phyloP scores from a whole-genome alignment of 2,329 filamentous ascomycete genomes.

The Pseudogymnoascus sp. region DNA sequence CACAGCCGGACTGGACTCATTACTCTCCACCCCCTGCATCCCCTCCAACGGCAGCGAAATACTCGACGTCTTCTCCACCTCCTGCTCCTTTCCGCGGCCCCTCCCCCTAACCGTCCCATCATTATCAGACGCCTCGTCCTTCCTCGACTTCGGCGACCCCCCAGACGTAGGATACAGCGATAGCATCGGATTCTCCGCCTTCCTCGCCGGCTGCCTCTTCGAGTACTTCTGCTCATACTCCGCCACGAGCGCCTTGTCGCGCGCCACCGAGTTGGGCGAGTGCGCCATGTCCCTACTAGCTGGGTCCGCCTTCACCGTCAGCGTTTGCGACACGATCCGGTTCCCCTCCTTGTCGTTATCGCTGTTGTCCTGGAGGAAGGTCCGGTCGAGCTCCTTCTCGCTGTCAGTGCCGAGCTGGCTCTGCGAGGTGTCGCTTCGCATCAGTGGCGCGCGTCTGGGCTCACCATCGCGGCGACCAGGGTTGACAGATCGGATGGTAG shows the following conservation, averaged over 20 bases:
- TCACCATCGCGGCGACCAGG: slow-evolving; percentile 32
- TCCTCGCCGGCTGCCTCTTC: slow-evolving; percentile 12
- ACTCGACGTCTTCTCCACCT: not conserved
- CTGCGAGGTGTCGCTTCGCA: not conserved
- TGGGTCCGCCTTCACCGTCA: slow-evolving; percentile 11
- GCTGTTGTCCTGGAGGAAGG: slow-evolving; percentile 45
- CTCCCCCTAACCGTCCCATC: not conserved
- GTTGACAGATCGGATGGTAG: slow-evolving; percentile 59
- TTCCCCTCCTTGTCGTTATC: slow-evolving; percentile 38
- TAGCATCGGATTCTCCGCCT: not conserved
- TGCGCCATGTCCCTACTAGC: not conserved
- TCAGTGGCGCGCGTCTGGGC: not conserved
- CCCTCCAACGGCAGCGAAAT: not conserved
- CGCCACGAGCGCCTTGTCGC: slow-evolving; percentile 24
- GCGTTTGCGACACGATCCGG: slow-evolving; percentile 22
- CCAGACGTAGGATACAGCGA: not conserved
- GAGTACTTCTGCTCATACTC: slow-evolving; percentile 24
- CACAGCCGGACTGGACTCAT: not conserved
- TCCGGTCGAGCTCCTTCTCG: slow-evolving; percentile 30
- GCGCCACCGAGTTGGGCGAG: slow-evolving; percentile 2
- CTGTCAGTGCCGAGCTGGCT: slow-evolving; percentile 10
- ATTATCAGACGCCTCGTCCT: not conserved
- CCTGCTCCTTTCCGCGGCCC: not conserved
- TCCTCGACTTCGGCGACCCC: not conserved
- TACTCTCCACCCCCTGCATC: not conserved